phyloP scores from a whole-genome alignment of 2,329 filamentous ascomycete species.

The Didymosphaeria variabile region DNA sequence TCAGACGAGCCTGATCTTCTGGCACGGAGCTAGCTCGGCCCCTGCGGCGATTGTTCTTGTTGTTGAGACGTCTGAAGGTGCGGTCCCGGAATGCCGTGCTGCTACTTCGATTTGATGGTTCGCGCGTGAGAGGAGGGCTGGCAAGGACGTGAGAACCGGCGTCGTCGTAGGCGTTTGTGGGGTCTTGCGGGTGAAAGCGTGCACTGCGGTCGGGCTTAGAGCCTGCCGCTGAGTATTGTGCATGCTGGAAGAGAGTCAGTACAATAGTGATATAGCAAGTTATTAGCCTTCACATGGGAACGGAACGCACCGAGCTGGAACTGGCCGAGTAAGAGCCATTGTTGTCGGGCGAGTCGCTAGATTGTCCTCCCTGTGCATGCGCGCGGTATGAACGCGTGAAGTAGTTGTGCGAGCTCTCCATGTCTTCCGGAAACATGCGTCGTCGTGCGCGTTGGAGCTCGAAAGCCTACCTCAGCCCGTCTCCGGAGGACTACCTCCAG shows the following conservation, averaged over 20 bases:
- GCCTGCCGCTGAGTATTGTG: background rate
- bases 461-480: background rate
- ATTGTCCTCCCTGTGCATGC: background rate
- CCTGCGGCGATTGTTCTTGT: background rate
- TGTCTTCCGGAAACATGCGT: background rate
- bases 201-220: background rate
- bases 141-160: background rate
- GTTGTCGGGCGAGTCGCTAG: background rate
- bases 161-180: background rate
- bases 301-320: background rate
- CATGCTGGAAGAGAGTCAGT: background rate
- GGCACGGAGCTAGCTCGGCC: conserved; percentile 6
- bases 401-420: background rate
- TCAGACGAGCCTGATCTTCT: conserved; percentile 9
- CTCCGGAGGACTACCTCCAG: background rate
- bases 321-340: background rate
- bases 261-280: background rate
- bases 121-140: background rate
- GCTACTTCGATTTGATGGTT: background rate
- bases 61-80: background rate
- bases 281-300: background rate
- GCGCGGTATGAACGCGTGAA: background rate
- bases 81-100: background rate
- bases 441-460: background rate
- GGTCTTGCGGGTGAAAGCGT: background rate